phyloP scores from a whole-genome alignment of 441 rosid species.

The Arabidopsis lyrata region DNA sequence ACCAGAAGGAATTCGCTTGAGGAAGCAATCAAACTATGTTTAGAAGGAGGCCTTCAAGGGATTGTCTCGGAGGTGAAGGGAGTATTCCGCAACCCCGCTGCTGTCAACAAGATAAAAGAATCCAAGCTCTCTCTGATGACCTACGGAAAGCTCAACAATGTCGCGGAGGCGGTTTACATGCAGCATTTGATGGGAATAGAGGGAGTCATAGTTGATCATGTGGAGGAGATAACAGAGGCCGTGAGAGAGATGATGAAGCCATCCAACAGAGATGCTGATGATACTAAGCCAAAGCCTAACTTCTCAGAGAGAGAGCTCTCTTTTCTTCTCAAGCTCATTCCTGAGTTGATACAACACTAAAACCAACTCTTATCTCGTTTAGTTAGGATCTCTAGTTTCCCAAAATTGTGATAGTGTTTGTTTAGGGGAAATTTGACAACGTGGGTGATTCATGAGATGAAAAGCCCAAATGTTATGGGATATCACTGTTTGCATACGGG shows the following conservation, averaged over 20 bases:
- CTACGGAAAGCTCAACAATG: slow-evolving; percentile 86
- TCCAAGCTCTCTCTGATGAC: slow-evolving; percentile 78
- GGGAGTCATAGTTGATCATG: slow-evolving; percentile 88
- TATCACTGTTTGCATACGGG: not conserved
- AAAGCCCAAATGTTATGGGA: slow-evolving; percentile 23
- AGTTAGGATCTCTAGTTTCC: slow-evolving; percentile 13
- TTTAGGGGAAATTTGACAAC: slow-evolving; percentile 17
- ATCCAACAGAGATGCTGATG: slow-evolving; percentile 35
- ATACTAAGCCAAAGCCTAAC: slow-evolving; percentile 53
- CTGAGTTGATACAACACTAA: slow-evolving; percentile 72
- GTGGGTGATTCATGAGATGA: slow-evolving; percentile 25
- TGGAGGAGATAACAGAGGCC: slow-evolving; percentile 74
- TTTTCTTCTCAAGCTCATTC: slow-evolving; percentile 87
- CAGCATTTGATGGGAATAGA: slow-evolving; percentile 89
- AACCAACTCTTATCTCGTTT: not conserved
- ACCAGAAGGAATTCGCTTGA: slow-evolving; percentile 81
- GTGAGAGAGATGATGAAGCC: slow-evolving; percentile 67
- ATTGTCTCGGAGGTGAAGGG: slow-evolving; percentile 90
- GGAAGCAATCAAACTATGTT: slow-evolving; percentile 74
- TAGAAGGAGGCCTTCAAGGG: slow-evolving; percentile 81
- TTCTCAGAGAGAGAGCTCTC: slow-evolving; percentile 81
- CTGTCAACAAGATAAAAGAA: slow-evolving; percentile 77
- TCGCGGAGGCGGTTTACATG: slow-evolving; percentile 82
- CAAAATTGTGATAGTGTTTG: slow-evolving; percentile 3
- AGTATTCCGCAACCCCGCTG: slow-evolving; percentile 69